These are phyloP conservation scores for Pseudognaphalium luteoalbum DNA, from an alignment of 129 eudicot genomes.

Conservation along the genomic window DNA sequence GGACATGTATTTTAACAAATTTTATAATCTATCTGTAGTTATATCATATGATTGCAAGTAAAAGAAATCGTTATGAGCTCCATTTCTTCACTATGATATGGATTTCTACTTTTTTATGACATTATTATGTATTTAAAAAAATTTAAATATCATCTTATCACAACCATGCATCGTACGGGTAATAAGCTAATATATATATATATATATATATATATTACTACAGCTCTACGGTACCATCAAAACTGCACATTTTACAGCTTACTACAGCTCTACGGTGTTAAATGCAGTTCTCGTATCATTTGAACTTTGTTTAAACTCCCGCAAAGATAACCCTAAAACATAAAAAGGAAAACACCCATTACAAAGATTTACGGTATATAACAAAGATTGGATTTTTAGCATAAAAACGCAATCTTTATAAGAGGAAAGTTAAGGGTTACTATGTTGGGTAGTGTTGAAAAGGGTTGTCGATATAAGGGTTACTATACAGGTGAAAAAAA, in stretches of 20 bases:
- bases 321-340: conserved; percentile 60
- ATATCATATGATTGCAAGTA: no score
- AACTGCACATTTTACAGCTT: background rate
- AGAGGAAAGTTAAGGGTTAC: conserved; percentile 29
- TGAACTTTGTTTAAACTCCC: conserved; percentile 66
- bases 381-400: background rate
- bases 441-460: conserved; percentile 59
- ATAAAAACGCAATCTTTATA: background rate
- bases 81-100: no score
- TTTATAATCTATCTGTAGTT: no score
- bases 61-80: no score
- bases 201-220: no score
- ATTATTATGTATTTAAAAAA: no score
- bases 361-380: background rate
- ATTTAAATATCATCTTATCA: no score
- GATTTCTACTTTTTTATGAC: no score
- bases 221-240: background rate
- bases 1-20: no score
- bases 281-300: conserved; percentile 69
- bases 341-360: conserved; percentile 8
- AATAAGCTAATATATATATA: no score
- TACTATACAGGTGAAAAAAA: conserved; percentile 41
- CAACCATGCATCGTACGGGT: no score
- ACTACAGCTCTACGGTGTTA: conserved; percentile 11
- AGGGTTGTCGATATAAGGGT: conserved; percentile 57